Conservation (phyloP, 2,329 filamentous ascomycete genomes). For the Fusarium sp. region DNA sequence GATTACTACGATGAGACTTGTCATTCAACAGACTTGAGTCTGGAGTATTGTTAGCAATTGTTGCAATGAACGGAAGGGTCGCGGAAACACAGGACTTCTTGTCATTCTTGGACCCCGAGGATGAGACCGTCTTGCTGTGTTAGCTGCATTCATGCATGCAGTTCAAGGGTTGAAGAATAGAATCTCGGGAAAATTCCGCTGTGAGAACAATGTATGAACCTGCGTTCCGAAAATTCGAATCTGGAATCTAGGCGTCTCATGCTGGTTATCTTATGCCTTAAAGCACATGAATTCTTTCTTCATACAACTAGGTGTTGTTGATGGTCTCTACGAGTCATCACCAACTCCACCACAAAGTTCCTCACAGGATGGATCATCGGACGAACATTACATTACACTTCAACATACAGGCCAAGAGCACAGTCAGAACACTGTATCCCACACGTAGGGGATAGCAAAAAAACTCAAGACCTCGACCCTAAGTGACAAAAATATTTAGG, state of each 20-base stretch:
- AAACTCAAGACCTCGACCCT: too few species aligned
- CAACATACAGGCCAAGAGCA: slow-evolving; percentile 6
- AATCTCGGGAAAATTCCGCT: neutral
- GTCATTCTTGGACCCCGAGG: neutral
- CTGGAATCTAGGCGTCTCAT: neutral
- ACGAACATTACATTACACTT: slow-evolving; percentile 1
- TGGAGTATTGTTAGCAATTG: neutral
- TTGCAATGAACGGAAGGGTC: neutral
- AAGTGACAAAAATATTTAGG: too few species aligned
- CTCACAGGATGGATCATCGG: neutral
- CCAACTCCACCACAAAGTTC: neutral
- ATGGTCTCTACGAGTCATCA: neutral
- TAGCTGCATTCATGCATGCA: slow-evolving; percentile 5
- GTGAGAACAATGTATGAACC: neutral
- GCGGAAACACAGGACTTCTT: neutral
- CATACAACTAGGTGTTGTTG: too few species aligned
- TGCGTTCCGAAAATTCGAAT: slow-evolving; percentile 5
- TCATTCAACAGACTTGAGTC: neutral
- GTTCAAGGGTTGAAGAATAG: slow-evolving; percentile 7
- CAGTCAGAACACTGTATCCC: slow-evolving; percentile 35
- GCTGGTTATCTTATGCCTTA: too few species aligned
- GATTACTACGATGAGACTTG: neutral
- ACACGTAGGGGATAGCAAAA: neutral
- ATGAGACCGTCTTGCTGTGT: neutral
- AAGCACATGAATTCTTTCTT: too few species aligned